These are phyloP conservation scores for Podaxis pistillaris DNA, from an alignment of 768 basidiomycete species.

Conservation along the genomic window DNA sequence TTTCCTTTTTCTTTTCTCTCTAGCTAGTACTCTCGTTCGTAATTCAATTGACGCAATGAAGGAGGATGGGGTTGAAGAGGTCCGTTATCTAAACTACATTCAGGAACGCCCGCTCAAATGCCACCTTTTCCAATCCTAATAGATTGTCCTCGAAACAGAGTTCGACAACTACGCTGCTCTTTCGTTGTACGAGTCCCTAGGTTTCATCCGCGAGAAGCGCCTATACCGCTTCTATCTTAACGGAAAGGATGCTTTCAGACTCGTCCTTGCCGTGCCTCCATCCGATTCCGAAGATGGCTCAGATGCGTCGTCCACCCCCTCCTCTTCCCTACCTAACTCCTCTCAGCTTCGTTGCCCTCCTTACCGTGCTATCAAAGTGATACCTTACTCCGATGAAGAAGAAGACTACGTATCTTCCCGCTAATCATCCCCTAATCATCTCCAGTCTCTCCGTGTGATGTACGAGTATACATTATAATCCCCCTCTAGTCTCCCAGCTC, in stretches of 20 bases:
- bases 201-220: conserved; percentile 95
- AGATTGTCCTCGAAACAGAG: conserved; percentile 97
- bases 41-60: conserved; percentile 87
- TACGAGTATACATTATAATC: background rate
- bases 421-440: conserved; percentile 19
- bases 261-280: conserved; percentile 62
- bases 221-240: conserved; percentile 95
- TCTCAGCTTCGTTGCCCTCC: conserved; percentile 20
- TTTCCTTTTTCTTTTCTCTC: conserved; percentile 29
- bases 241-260: conserved; percentile 91
- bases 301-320: conserved; percentile 23
- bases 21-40: conserved; percentile 84
- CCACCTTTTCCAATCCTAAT: conserved; percentile 9
- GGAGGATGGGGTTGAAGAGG: conserved; percentile 81
- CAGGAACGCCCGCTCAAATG: conserved; percentile 7
- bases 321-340: conserved; percentile 20
- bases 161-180: conserved; percentile 89
- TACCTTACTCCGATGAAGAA: conserved; percentile 45
- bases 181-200: conserved; percentile 85
- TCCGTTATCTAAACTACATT: conserved; percentile 30
- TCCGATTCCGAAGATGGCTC: conserved; percentile 34
- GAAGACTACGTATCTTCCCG: conserved; percentile 35
- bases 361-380: conserved; percentile 44
- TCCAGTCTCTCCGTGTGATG: background rate
- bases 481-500: background rate